Base-by-base conservation (phyloP, 1,284 basidiomycete species). In the Malassezia sympodialis region DNA sequence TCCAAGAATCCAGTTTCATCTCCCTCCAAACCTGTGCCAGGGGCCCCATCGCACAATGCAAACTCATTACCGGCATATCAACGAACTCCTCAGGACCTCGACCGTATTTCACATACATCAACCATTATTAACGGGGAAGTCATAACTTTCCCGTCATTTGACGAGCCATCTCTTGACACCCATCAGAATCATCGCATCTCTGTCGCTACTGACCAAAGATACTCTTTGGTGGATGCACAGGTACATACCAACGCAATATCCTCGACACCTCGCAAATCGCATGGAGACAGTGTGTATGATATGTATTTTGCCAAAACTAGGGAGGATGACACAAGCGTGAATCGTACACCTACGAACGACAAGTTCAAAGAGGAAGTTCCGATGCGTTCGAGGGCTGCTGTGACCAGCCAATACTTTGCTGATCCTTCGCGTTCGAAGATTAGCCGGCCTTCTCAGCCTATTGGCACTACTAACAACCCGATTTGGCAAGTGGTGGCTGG, bases 401-500 rank as follows among this genome's bases (percentile, higher is more conserved):
- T 32, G 19, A 43, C 41, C 27, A 24, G 32, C 26, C 34, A 49
- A 7, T 27, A 31, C 12, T 46, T 46, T 32, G 21, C 44, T 21
- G 44, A 46, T 34, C 27, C 44, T 26, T 26, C 15, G 5, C 27
- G 30, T 23, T 8, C 44, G 27, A 46, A 15, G 28, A 15, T 24
- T 8, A 27, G 30, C 17, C 37, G 37, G 10, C 4, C 37, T 1
- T 2, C 32, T 3, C 31, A 17, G 14, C 34, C 27, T n/a, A 28
- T 49, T 8, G 34, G 46, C 31, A 49, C 7, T 21, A 47, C 47
- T 3, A 51, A 28, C 28, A 57, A 57, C 31, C 55, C 55, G 2
- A 40, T 57, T n/a, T 57, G 55, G 55, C 49, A 57, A 19, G 50
- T 57, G 10, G 30, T 57, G 4, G 55, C 49, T 14, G 55, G 55